A percentile compares a stretch with the other conserved stretches of the same genome.
phyloP scores from a whole-genome alignment of 2,329 filamentous ascomycete genomes.

The Curvularia sp. region DNA sequence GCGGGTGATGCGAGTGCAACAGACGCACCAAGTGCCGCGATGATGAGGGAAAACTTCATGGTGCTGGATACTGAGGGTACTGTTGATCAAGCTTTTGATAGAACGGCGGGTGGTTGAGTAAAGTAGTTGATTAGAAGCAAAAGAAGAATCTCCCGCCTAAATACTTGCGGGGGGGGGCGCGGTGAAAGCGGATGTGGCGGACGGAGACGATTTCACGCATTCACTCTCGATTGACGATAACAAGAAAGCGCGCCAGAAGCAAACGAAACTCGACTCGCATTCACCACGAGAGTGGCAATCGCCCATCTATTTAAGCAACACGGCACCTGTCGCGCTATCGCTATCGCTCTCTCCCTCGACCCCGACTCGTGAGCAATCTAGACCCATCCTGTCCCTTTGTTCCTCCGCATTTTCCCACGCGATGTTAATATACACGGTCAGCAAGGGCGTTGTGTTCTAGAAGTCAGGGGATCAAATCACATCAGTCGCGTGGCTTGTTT shows the following conservation, averaged over 20 bases:
- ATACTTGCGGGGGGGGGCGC: neutral
- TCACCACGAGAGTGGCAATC: neutral
- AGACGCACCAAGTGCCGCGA: conserved; percentile 28
- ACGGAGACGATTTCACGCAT: neutral
- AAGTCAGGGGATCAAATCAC: neutral
- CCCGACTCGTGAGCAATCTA: neutral
- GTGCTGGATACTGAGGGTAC: neutral
- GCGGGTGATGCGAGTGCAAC: conserved; percentile 36
- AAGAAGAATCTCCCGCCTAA: neutral
- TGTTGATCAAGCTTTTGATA: neutral
- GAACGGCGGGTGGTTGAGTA: neutral
- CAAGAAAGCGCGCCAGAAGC: neutral
- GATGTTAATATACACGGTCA: neutral
- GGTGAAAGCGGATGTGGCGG: neutral
- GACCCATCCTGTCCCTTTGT: neutral
- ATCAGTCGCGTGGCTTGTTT: neutral
- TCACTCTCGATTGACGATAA: neutral
- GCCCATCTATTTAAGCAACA: neutral
- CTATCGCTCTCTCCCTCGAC: neutral
- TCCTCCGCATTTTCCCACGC: neutral
- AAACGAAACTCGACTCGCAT: neutral
- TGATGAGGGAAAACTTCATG: conserved; percentile 39
- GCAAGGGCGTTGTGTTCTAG: neutral
- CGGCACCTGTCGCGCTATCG: neutral
- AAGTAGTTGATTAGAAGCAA: neutral